phyloP scores from a whole-genome alignment of 805 yeast species.

The Candida koratica region DNA sequence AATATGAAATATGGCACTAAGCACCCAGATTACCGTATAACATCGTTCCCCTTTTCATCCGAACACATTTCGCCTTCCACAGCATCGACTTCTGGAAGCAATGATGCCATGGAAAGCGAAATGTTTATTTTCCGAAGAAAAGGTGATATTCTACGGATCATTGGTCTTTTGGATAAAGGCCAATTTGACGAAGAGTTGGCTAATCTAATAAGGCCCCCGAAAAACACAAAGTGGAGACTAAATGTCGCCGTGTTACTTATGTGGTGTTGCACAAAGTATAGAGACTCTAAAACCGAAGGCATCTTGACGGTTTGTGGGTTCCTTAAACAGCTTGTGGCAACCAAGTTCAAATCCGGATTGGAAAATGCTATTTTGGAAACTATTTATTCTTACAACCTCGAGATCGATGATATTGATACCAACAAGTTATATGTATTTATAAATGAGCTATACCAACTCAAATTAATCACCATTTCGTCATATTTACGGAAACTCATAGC shows the following conservation, averaged over 20 bases:
- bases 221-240: conserved; percentile 24
- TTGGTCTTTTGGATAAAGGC: conserved; percentile 35
- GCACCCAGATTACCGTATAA: conserved; percentile 8
- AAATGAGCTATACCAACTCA: conserved; percentile 47
- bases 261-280: conserved; percentile 41
- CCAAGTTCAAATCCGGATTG: conserved; percentile 39
- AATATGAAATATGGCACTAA: conserved; percentile 29
- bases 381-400: conserved; percentile 27
- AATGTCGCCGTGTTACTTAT: conserved; percentile 32
- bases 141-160: conserved; percentile 30
- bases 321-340: conserved; percentile 37
- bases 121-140: conserved; percentile 21
- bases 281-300: conserved; percentile 29
- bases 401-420: conserved; percentile 19
- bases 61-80: neutral
- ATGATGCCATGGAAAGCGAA: conserved; percentile 16
- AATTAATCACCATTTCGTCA: conserved; percentile 53
- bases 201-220: conserved; percentile 21
- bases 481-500: conserved; percentile 81
- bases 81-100: conserved; percentile 3
- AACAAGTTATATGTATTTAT: conserved; percentile 43
- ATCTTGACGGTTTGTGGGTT: conserved; percentile 42
- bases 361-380: conserved; percentile 41
- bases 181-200: conserved; percentile 29
- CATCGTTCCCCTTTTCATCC: conserved; percentile 11